These are phyloP conservation scores for Leccinum aurantiacum DNA, from an alignment of 768 basidiomycete genomes.

Conservation along the genomic window DNA sequence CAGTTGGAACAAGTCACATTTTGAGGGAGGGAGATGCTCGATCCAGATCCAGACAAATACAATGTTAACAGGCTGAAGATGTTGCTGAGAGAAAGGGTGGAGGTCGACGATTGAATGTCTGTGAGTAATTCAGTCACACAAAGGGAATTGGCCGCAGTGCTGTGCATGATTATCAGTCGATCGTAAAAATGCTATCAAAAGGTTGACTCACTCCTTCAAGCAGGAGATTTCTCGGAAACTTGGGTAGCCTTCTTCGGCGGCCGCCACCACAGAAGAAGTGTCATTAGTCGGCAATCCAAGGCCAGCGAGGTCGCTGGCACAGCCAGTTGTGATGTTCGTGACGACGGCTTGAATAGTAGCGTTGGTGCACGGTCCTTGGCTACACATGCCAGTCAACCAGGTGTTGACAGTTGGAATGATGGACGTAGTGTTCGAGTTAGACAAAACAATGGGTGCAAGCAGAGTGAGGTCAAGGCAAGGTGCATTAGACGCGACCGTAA, in stretches of 20 bases:
- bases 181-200: background rate
- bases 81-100: conserved; percentile 22
- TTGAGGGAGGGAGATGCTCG: conserved; percentile 18
- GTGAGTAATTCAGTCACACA: conserved; percentile 61
- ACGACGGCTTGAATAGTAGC: conserved; percentile 55
- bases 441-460: conserved; percentile 29
- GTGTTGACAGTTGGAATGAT: conserved; percentile 46
- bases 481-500: conserved; percentile 39
- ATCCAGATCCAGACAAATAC: conserved; percentile 3
- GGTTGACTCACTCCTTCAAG: conserved; percentile 57
- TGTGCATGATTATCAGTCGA: conserved; percentile 13
- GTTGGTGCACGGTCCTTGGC: conserved; percentile 55
- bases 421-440: conserved; percentile 30
- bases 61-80: conserved; percentile 15
- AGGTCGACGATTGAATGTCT: conserved; percentile 43
- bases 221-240: conserved; percentile 55
- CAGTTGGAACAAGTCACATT: conserved; percentile 56
- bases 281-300: conserved; percentile 21
- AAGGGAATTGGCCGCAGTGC: conserved; percentile 41
- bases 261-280: conserved; percentile 29
- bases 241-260: conserved; percentile 58
- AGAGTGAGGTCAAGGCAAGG: conserved; percentile 42
- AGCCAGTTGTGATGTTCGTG: conserved; percentile 52
- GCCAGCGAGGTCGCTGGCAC: conserved; percentile 39
- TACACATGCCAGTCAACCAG: conserved; percentile 63